phyloP scores from a whole-genome alignment of 2,329 filamentous ascomycete species.

The Karstenula rhodostoma region DNA sequence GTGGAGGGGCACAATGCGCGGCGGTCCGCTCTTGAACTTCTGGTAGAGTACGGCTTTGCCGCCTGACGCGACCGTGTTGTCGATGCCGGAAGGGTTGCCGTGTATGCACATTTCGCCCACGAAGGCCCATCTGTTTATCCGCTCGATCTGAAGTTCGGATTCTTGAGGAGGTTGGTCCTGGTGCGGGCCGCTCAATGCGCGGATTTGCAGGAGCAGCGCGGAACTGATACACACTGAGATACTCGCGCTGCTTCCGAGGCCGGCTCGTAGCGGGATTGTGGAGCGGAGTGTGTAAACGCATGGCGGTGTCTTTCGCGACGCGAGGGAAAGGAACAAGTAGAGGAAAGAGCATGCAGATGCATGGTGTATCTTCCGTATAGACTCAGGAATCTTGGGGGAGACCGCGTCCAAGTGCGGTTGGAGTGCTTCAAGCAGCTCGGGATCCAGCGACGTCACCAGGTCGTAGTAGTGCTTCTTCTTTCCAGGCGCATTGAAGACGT shows the following conservation, averaged over 20 bases:
- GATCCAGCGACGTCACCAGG: slow-evolving; percentile 78
- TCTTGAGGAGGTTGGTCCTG: slow-evolving; percentile 89
- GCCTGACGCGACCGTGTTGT: slow-evolving; percentile 94
- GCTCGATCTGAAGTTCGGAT: slow-evolving; percentile 87
- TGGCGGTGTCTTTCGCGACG: slow-evolving; percentile 77
- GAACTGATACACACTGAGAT: slow-evolving; percentile 88
- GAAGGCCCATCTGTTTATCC: slow-evolving; percentile 98
- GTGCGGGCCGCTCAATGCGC: slow-evolving; percentile 87
- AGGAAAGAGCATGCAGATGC: slow-evolving; percentile 85
- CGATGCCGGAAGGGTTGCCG: slow-evolving; percentile 93
- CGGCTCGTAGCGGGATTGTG: slow-evolving; percentile 90
- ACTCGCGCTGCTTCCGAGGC: slow-evolving; percentile 91
- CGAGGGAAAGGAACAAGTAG: slow-evolving; percentile 90
- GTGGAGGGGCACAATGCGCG: slow-evolving; percentile 77
- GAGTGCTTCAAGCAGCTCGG: slow-evolving; percentile 80
- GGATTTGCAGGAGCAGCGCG: slow-evolving; percentile 85
- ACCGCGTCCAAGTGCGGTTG: slow-evolving; percentile 79
- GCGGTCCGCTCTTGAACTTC: slow-evolving; percentile 80
- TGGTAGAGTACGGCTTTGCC: slow-evolving; percentile 95
- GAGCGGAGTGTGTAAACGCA: slow-evolving; percentile 91
- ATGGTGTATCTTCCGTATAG: slow-evolving; percentile 83
- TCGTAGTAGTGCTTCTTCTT: slow-evolving; percentile 98
- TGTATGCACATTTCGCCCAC: slow-evolving; percentile 98
- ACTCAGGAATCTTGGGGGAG: slow-evolving; percentile 70
- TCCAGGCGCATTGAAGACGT: slow-evolving; percentile 75